Evolutionary conservation across 2,329 filamentous ascomycete genomes (phyloP).

Genomic region (Sarocladiaceae sp.): DNA sequence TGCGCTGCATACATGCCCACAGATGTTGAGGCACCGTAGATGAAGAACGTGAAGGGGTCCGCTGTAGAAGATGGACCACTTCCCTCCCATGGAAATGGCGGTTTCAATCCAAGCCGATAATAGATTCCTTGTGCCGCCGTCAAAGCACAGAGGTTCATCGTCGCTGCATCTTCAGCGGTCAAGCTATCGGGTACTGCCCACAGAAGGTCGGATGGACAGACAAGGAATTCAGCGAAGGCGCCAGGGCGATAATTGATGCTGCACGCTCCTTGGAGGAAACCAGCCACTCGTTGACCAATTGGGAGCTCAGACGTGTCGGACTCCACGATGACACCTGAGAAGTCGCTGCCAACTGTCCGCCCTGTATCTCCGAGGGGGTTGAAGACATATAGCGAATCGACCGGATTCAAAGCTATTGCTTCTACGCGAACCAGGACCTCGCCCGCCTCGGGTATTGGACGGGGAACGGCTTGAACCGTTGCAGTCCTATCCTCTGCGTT

Average conservation of each 20-base stretch:
- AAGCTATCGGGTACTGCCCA: conserved; percentile 30
- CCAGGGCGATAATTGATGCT: conserved; percentile 37
- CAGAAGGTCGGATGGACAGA: conserved; percentile 28
- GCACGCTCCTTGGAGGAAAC: conserved; percentile 39
- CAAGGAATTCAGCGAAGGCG: conserved; percentile 39
- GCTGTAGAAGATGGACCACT: background rate
- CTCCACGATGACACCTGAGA: conserved; percentile 29
- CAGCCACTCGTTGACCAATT: conserved; percentile 29
- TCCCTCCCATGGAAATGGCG: conserved; percentile 23
- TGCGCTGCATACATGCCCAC: conserved; percentile 29
- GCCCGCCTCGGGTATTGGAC: conserved; percentile 11
- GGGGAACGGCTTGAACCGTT: conserved; percentile 15
- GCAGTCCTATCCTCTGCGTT: conserved; percentile 1
- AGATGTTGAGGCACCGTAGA: conserved; percentile 29
- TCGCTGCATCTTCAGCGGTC: conserved; percentile 30
- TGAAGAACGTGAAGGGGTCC: conserved; percentile 18
- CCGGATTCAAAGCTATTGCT: conserved; percentile 22
- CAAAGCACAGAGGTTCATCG: conserved; percentile 35
- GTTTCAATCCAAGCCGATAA: conserved; percentile 27
- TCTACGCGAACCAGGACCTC: conserved; percentile 21
- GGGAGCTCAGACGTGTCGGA: conserved; percentile 15
- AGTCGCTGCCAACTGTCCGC: conserved; percentile 35
- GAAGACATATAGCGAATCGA: conserved; percentile 27
- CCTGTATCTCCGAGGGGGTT: conserved; percentile 25
- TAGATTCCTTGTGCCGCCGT: conserved; percentile 39